Conservation (phyloP, 2,329 filamentous ascomycete species). For the Endocalyx cinctus region DNA sequence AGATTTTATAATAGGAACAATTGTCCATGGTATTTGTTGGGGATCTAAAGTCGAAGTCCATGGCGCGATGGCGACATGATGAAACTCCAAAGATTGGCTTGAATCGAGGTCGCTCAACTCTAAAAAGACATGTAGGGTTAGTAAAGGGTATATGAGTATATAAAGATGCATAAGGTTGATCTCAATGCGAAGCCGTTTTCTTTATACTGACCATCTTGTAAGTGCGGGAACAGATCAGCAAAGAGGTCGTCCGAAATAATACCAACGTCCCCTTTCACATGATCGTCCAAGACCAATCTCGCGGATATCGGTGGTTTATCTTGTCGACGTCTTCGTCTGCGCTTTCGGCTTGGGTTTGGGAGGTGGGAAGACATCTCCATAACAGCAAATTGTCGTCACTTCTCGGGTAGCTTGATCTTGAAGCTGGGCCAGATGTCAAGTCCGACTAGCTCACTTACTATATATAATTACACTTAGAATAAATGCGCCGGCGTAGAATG, state of each 20-base stretch:
- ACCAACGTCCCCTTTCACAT: conserved; percentile 79
- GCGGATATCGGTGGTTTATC: conserved; percentile 76
- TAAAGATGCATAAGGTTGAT: no score
- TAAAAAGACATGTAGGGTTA: conserved; percentile 13
- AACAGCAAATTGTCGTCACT: conserved; percentile 6
- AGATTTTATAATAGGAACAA: conserved; percentile 69
- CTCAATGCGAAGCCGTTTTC: no score
- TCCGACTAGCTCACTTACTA: no score
- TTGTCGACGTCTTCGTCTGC: conserved; percentile 47
- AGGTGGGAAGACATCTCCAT: conserved; percentile 14
- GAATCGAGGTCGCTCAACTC: conserved; percentile 25
- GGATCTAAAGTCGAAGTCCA: conserved; percentile 59
- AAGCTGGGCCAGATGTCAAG: no score
- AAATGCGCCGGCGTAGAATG: no score
- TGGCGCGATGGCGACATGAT: conserved; percentile 69
- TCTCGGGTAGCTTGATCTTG: no score
- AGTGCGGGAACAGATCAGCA: conserved; percentile 69
- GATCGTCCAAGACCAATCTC: conserved; percentile 77
- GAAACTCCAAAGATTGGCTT: conserved; percentile 34
- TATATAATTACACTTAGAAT: no score
- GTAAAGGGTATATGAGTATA: conserved; percentile 2
- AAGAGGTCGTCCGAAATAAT: conserved; percentile 84
- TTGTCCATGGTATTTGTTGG: conserved; percentile 72
- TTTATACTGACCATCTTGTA: conserved; percentile 46
- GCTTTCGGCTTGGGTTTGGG: conserved; percentile 26